Percentiles rank a stretch among this genome's conserved stretches.
Evolutionary conservation across 1,139 yeast species (phyloP).

Genomic region (Debaryomycetaceae sp.): DNA sequence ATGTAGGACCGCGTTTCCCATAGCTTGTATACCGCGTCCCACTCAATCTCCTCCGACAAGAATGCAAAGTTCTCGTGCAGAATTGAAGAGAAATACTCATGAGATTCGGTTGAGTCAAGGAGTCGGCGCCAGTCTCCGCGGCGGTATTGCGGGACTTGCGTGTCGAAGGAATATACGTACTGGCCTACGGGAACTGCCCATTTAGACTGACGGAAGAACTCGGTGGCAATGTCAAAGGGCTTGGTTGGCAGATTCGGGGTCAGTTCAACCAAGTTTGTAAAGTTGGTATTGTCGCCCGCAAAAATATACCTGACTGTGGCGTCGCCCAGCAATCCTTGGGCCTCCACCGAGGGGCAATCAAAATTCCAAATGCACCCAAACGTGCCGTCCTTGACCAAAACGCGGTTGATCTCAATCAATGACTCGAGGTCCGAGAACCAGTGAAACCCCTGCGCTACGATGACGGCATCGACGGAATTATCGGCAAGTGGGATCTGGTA

Average conservation of each 20-base stretch:
- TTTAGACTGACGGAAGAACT: constrained; percentile 13
- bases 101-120: constrained; percentile 23
- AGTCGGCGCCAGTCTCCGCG: constrained; percentile 45
- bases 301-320: constrained; percentile 6
- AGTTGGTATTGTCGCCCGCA: constrained; percentile 3
- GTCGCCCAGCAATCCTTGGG: constrained; percentile 12
- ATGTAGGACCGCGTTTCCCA: constrained; percentile 61
- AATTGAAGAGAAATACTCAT: constrained; percentile 21
- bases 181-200: constrained; percentile 27
- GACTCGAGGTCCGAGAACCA: constrained; percentile 58
- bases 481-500: constrained; percentile 47
- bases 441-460: constrained; percentile 66
- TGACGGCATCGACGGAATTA: constrained; percentile 44
- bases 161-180: constrained; percentile 25
- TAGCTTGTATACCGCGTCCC: constrained; percentile 40
- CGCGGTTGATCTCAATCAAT: constrained; percentile 47
- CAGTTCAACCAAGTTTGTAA: constrained; percentile 3
- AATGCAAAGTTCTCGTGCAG: constrained; percentile 29
- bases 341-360: constrained; percentile 32
- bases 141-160: constrained; percentile 57
- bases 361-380: constrained; percentile 63
- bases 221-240: constrained; percentile 11
- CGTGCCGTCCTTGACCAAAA: constrained; percentile 44
- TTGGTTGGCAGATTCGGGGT: constrained; percentile 3
- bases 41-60: constrained; percentile 23